Conservation (phyloP, 306 rosid genomes). For the Clitoria ternatea region DNA sequence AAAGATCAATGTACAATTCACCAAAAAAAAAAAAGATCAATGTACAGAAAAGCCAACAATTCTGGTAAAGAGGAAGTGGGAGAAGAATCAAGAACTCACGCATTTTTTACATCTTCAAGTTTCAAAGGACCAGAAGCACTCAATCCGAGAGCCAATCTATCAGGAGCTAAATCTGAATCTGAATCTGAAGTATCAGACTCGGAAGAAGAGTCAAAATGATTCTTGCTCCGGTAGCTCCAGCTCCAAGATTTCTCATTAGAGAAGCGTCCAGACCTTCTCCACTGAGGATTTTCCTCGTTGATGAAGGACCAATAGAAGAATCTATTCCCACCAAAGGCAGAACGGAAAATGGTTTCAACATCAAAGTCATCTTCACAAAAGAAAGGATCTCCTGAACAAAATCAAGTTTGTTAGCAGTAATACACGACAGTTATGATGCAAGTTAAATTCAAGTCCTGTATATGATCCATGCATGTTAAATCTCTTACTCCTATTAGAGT, state of each 20-base stretch:
- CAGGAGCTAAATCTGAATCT: slow-evolving; percentile 34
- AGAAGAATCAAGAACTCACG: slow-evolving; percentile 48
- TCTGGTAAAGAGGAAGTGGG: not conserved
- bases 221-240: slow-evolving; percentile 41
- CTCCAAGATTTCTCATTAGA: slow-evolving; percentile 45
- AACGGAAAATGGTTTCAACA: slow-evolving; percentile 56
- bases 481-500: not conserved
- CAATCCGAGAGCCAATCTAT: slow-evolving; percentile 73
- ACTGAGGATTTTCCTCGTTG: slow-evolving; percentile 61
- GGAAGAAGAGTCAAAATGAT: slow-evolving; percentile 42
- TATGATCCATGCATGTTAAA: not conserved
- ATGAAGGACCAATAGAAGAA: slow-evolving; percentile 57
- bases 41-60: too few species aligned
- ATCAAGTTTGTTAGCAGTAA: not conserved
- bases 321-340: slow-evolving; percentile 61
- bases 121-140: slow-evolving; percentile 63
- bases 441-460: slow-evolving; percentile 6
- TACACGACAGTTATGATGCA: slow-evolving; percentile 14
- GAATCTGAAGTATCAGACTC: slow-evolving; percentile 42
- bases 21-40: too few species aligned
- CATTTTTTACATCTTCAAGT: slow-evolving; percentile 67
- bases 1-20: too few species aligned
- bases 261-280: slow-evolving; percentile 54
- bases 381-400: slow-evolving; percentile 44
- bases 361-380: slow-evolving; percentile 58